Base-by-base conservation (phyloP, 768 basidiomycete genomes). In the Austroboletus eburneus region DNA sequence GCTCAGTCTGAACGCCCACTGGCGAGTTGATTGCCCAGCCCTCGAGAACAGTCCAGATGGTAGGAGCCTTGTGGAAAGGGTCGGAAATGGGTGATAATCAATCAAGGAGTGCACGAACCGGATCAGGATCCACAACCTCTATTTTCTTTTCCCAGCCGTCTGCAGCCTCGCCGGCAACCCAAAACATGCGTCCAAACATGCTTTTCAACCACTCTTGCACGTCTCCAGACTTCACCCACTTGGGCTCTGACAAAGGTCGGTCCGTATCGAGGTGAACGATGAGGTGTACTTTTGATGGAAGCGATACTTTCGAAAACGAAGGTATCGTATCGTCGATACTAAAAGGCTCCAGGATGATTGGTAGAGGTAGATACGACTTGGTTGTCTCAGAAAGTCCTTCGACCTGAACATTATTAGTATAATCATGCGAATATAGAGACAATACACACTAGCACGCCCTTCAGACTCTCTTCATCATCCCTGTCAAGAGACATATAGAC, bases 111-210 rank as follows among this genome's bases (percentile, higher is more conserved):
- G 42, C 34, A 74, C 89, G 58, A 65, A 97, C 94, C 34, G 91
- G 89, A 70, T 99, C 96, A 47, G 96, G 95, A 72, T 98, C 94
- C 23, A 80, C 78, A 20, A 98, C 87, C 32, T 81, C 77, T 45
- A 98, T 87, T 68, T 94, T 95, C 69, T 85, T 91, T 68, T 88
- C 87, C 96, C 96, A 99, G 9, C 88, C 87, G 52, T 86, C 85
- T n/a, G 83, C 81, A 12, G 83, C 86, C 43, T 87, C 85, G 5
- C 85, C 86, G 22, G 85, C 78, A 38, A 85, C 83, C 86, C 86
- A 89, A 59, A 89, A 88, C 83, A 87, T 87, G 30, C 87, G 74
- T 3, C 88, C 89, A 65, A 91, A 87, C 76, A 90, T 89, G 57
- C 79, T 88, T 65, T 81, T 81, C 57, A 91, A 69, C 94, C 94